Conservation (phyloP, 1,284 basidiomycete genomes). For the Sparassis latifolia region DNA sequence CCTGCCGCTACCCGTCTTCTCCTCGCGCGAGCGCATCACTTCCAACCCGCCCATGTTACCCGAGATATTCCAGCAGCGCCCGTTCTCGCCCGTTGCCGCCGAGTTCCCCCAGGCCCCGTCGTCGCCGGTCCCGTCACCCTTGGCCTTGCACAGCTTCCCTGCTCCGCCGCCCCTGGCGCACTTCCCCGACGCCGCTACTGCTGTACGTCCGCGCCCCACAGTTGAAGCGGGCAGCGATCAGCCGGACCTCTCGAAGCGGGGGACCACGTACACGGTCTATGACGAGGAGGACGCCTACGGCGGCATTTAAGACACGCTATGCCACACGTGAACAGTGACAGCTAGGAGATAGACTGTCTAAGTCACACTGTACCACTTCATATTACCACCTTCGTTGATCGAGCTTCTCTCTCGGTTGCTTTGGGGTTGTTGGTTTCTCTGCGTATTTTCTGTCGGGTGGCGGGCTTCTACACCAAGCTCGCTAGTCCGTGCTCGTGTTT, state of each 20-base stretch:
- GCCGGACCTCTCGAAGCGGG: conserved; percentile 25
- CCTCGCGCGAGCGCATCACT: conserved; percentile 34
- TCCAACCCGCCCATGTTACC: conserved; percentile 49
- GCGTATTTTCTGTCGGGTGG: conserved; percentile 16
- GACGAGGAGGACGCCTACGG: conserved; percentile 60
- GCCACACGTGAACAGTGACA: neutral
- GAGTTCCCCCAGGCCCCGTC: conserved; percentile 16
- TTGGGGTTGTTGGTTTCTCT: conserved; percentile 13
- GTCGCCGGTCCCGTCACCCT: conserved; percentile 13
- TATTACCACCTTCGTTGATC: conserved; percentile 7
- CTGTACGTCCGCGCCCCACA: conserved; percentile 19
- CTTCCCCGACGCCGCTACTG: conserved; percentile 20
- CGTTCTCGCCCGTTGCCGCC: conserved; percentile 33
- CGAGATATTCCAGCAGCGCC: conserved; percentile 35
- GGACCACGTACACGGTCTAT: conserved; percentile 47
- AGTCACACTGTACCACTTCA: neutral
- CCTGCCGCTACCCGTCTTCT: conserved; percentile 33
- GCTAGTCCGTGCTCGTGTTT: conserved; percentile 2
- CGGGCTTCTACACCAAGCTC: conserved; percentile 20
- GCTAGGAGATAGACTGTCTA: neutral
- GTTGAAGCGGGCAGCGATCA: conserved; percentile 3
- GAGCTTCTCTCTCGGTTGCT: conserved; percentile 9
- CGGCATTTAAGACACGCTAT: conserved; percentile 39
- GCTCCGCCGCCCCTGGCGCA: conserved; percentile 20
- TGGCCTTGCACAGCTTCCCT: conserved; percentile 16